Conservation (phyloP, 345 rosid species). For the Eucalyptus globulus region DNA sequence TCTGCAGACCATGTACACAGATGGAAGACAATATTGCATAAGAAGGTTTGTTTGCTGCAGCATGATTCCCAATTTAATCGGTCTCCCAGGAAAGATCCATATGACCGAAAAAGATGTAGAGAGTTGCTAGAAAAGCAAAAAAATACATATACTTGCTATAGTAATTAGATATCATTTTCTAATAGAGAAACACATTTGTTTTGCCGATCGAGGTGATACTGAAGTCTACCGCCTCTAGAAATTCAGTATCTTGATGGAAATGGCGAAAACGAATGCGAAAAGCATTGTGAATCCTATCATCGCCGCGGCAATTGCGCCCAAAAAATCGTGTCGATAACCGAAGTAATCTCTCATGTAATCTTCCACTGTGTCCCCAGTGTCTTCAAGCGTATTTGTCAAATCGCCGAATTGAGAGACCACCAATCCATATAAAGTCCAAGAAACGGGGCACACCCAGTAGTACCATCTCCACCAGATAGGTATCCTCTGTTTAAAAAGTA, state of each 20-base stretch:
- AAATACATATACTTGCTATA: neutral
- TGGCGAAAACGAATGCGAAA: constrained; percentile 6
- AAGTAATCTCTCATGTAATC: neutral
- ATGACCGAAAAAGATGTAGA: neutral
- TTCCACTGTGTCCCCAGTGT: neutral
- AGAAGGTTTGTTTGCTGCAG: neutral
- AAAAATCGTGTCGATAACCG: constrained; percentile 18
- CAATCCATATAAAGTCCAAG: constrained; percentile 30
- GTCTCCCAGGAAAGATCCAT: neutral
- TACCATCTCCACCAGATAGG: constrained; percentile 46
- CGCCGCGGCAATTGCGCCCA: constrained; percentile 11
- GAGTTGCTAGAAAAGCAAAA: neutral
- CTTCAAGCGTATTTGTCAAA: neutral
- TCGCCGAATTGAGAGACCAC: constrained; percentile 24
- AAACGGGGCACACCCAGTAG: constrained; percentile 22
- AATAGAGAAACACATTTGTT: neutral
- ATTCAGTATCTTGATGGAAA: constrained; percentile 10
- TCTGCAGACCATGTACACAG: too few relatives aligned
- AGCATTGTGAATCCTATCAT: constrained; percentile 4
- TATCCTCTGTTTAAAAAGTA: constrained; percentile 6
- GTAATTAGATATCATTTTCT: neutral
- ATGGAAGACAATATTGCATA: neutral
- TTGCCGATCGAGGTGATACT: neutral
- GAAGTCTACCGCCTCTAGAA: constrained; percentile 14
- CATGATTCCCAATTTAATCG: neutral